Evolutionary conservation across 129 eudicot genomes (phyloP), one percentile per base, ranked within the genome.

Genomic region (carrot (Daucus carota)): DNA sequence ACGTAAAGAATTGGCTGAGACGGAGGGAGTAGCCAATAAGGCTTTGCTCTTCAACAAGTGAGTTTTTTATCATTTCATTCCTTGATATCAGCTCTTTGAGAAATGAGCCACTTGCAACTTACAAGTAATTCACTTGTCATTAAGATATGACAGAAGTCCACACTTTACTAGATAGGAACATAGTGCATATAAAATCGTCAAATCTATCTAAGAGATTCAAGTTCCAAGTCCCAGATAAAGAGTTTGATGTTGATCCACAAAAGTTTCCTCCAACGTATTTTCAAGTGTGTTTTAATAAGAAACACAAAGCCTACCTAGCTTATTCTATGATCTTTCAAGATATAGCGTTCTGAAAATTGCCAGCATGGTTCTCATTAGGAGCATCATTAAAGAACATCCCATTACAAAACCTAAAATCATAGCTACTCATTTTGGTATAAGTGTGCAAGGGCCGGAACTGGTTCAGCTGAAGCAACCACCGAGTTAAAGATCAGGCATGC

Each of bases 401-500:
- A 54, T 54, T 28, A 62, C 9, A 28, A 29, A 62, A 26, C 1
- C 69, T 42, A 29, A 70, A 10, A 11, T 18, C 3, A 4, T 22
- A 12, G 57, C 57, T 33, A 42, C 54, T 24, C 38, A 13, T 5
- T 26, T 26, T 24, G 24, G 22, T 50, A 42, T 4, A 5, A 42
- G 45, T 14, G 33, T 71, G 28, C 8, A 24, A 42, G 6, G 54
- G 47, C 15, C n/a, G 13, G 36, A 18, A 41, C 31, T 1, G 20
- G 68, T 13, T 36, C 40, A 5, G 47, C 48, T 6, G 31, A 63
- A 63, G 46, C 16, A 8, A 13, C 26, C 31, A 31, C 45, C 17
- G 1, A 73, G 1, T 82, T 76, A 93, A 60, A 93, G 93, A 81
- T 87, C 86, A 5, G 98, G 93, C 97, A 93, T 93, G 60, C 98